Evolutionary conservation across 441 rosid species (phyloP).

Genomic region (Jatropha multifida): DNA sequence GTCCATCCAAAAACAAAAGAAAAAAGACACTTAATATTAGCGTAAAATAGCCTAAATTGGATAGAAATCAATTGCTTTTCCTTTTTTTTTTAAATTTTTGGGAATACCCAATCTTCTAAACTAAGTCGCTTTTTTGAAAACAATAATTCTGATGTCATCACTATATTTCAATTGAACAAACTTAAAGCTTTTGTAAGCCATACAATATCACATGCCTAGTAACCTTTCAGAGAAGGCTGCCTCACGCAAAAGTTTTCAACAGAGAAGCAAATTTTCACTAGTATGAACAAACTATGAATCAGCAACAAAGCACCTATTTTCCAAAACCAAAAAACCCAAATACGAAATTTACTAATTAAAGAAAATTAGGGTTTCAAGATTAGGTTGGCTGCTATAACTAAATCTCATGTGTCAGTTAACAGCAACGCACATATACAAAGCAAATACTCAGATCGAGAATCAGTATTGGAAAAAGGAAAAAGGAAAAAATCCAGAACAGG

Average conservation of each 20-base stretch:
- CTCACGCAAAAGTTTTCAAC: neutral
- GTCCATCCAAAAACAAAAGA: neutral
- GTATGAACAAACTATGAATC: neutral
- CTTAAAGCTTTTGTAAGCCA: neutral
- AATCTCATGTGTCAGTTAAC: neutral
- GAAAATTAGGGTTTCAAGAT: conserved; percentile 15
- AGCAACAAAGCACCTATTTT: neutral
- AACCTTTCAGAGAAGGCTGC: neutral
- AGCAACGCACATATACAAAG: neutral
- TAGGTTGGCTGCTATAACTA: neutral
- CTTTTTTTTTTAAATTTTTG: neutral
- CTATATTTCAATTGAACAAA: no score
- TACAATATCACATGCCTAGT: neutral
- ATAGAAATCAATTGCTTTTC: neutral
- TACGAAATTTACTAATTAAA: neutral
- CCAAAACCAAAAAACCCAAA: neutral
- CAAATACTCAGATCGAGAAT: conserved; percentile 11
- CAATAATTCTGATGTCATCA: no score
- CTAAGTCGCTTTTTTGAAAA: no score
- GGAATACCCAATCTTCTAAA: neutral
- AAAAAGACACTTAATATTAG: neutral
- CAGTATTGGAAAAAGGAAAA: neutral
- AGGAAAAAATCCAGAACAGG: no score
- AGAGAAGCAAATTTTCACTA: neutral
- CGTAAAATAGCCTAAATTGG: no score